Conservation (phyloP, 768 basidiomycete species). For the Hygrophoropsis aurantiaca region DNA sequence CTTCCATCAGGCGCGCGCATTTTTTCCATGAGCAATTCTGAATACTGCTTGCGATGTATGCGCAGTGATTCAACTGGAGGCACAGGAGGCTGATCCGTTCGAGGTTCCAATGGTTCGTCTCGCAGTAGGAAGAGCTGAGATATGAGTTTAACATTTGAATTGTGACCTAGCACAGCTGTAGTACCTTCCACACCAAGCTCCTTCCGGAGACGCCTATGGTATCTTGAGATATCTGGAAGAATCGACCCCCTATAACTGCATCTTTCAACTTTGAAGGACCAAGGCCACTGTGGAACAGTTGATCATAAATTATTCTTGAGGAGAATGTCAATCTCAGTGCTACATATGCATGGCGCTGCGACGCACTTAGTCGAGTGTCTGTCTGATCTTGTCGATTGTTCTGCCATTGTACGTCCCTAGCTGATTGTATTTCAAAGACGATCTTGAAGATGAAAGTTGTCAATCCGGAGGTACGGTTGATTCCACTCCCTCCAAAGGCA, state of each 20-base stretch:
- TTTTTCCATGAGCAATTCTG: constrained; percentile 58
- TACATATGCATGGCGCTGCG: not conserved
- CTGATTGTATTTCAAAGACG: not conserved
- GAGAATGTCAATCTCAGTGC: constrained; percentile 4
- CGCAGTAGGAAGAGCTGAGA: constrained; percentile 66
- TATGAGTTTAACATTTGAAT: not conserved
- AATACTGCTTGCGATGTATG: constrained; percentile 54
- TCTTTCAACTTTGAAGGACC: constrained; percentile 69
- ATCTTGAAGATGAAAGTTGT: not conserved
- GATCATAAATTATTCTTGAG: constrained; percentile 40
- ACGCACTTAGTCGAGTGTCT: constrained; percentile 24
- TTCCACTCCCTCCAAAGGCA: not conserved
- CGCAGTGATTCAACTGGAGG: constrained; percentile 44
- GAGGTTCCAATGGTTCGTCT: constrained; percentile 61
- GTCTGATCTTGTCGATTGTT: constrained; percentile 24
- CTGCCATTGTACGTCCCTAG: constrained; percentile 17
- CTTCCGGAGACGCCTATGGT: constrained; percentile 62
- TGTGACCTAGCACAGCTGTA: constrained; percentile 1
- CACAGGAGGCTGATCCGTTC: constrained; percentile 36
- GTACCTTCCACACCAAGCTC: constrained; percentile 85
- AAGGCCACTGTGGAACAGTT: constrained; percentile 50
- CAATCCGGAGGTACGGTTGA: not conserved
- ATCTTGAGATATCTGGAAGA: constrained; percentile 46
- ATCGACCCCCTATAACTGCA: constrained; percentile 57
- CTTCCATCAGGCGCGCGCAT: constrained; percentile 86